Percentiles rank a stretch among this genome's conserved stretches.
These are phyloP conservation scores for Acrodontium crateriforme DNA, from an alignment of 2,329 filamentous ascomycete genomes.

Conservation along the genomic window DNA sequence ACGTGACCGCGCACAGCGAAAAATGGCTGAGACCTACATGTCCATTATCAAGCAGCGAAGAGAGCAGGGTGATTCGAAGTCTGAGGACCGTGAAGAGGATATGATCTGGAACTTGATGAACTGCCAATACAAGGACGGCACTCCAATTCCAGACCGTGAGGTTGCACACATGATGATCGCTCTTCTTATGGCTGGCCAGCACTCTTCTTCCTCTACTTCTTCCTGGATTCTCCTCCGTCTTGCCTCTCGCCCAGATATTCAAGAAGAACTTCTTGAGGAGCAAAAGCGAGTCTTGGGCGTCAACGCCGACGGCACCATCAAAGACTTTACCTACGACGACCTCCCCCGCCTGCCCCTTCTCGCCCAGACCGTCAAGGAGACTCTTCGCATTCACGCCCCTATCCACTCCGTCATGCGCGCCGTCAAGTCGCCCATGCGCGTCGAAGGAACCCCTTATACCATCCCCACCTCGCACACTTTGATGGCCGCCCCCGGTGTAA, in stretches of 20 bases:
- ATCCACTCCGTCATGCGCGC: constrained; percentile 93
- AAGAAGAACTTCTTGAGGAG: constrained; percentile 72
- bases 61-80: constrained; percentile 25
- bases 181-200: constrained; percentile 80
- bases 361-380: constrained; percentile 78
- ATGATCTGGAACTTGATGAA: constrained; percentile 89
- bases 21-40: constrained; percentile 69
- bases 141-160: constrained; percentile 64
- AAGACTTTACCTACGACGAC: constrained; percentile 61
- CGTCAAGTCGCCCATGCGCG: constrained; percentile 74
- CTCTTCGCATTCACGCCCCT: constrained; percentile 75
- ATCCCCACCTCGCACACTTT: constrained; percentile 71
- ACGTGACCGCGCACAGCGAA: constrained; percentile 65
- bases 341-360: constrained; percentile 69
- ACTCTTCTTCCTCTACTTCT: constrained; percentile 72
- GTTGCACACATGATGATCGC: constrained; percentile 91
- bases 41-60: constrained; percentile 66
- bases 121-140: constrained; percentile 72
- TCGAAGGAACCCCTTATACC: constrained; percentile 69
- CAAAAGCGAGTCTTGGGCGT: constrained; percentile 60
- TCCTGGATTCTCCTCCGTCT: constrained; percentile 77
- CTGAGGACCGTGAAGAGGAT: constrained; percentile 37
- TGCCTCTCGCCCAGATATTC: constrained; percentile 60
- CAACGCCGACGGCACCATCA: constrained; percentile 41
- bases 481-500: constrained; percentile 73